Conservation (phyloP, 1,139 yeast species). For the Yamadazyma siamensis region DNA sequence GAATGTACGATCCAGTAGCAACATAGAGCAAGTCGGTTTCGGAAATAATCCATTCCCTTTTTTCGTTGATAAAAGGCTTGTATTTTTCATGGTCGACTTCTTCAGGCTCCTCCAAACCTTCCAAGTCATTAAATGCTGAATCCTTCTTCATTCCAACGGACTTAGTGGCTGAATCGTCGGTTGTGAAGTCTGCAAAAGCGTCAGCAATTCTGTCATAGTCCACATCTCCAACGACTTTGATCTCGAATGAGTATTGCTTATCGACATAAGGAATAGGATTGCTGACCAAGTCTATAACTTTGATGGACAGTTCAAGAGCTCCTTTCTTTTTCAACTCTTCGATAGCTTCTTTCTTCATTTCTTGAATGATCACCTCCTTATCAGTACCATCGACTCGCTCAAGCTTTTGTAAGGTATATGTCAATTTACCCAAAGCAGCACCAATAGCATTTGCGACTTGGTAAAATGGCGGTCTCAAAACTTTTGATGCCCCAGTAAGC, state of each 20-base stretch:
- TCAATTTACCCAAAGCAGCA: constrained; percentile 42
- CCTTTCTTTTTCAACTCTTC: constrained; percentile 23
- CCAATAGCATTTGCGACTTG: constrained; percentile 23
- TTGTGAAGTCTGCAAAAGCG: constrained; percentile 7
- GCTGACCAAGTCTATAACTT: constrained; percentile 24
- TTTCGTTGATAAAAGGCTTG: constrained; percentile 1
- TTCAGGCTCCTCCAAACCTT: constrained; percentile 7
- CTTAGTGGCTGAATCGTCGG: constrained; percentile 3
- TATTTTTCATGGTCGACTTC: constrained; percentile 4
- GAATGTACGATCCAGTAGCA: constrained; percentile 36
- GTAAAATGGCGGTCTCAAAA: constrained; percentile 30
- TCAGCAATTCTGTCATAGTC: constrained; percentile 24
- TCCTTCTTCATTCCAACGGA: constrained; percentile 4
- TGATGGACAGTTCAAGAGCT: constrained; percentile 24
- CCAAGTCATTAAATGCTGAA: constrained; percentile 7
- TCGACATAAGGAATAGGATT: constrained; percentile 41
- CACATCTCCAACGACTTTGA: constrained; percentile 39
- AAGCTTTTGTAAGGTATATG: constrained; percentile 18
- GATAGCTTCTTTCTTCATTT: constrained; percentile 20
- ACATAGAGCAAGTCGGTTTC: constrained; percentile 39
- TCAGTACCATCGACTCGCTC: constrained; percentile 13
- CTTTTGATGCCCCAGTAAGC: constrained; percentile 32
- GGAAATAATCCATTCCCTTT: constrained; percentile 38
- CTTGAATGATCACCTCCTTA: constrained; percentile 19
- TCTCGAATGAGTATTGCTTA: constrained; percentile 26